These are phyloP conservation scores for Croton laevigatus DNA, from an alignment of 441 rosid species.

Conservation along the genomic window DNA sequence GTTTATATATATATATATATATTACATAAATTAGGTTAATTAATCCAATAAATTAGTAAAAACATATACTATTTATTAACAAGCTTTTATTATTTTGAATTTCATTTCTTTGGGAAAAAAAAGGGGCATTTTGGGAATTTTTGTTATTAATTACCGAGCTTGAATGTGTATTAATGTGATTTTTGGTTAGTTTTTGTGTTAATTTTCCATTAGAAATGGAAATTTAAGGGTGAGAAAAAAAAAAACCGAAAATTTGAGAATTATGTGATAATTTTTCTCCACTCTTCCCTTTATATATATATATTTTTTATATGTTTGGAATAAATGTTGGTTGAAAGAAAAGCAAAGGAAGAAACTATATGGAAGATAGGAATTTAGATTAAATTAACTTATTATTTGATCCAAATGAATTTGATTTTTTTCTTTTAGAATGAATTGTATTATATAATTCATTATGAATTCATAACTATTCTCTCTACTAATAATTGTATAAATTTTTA, in stretches of 20 bases:
- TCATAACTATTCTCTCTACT: too few relatives aligned
- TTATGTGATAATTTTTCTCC: too few relatives aligned
- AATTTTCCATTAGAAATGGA: background rate
- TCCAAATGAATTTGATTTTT: background rate
- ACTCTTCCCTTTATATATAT: too few relatives aligned
- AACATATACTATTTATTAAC: background rate
- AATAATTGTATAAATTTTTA: background rate
- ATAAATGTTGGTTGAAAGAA: background rate
- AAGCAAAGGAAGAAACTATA: background rate
- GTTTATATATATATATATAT: background rate
- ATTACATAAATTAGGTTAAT: background rate
- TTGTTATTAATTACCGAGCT: background rate
- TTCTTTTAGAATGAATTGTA: too few relatives aligned
- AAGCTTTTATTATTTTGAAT: background rate
- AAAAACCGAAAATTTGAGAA: too few relatives aligned
- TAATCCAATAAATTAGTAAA: too few relatives aligned
- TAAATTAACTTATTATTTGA: background rate
- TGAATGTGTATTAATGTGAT: background rate
- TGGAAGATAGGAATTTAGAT: background rate
- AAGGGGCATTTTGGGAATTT: background rate
- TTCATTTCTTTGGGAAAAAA: background rate
- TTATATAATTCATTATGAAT: too few relatives aligned
- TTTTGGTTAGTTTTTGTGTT: too few relatives aligned
- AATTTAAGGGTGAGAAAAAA: too few relatives aligned
- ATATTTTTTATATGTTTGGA: background rate